Evolutionary conservation across 352 stramenopile species (phyloP).

Genomic region (Phytophthora litchii): DNA sequence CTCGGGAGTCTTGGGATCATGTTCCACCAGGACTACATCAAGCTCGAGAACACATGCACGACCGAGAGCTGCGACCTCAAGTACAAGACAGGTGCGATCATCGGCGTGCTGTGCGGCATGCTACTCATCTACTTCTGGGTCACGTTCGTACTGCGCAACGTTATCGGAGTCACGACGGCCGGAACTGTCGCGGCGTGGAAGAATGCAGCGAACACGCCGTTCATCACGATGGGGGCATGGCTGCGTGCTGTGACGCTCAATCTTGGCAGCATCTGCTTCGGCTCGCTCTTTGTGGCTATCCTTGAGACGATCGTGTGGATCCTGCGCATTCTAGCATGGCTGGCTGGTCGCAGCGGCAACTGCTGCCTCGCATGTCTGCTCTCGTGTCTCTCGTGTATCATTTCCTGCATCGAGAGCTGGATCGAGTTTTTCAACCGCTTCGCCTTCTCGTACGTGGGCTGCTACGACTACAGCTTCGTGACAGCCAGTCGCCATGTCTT

Average conservation of each 20-base stretch:
- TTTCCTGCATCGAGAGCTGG: constrained; percentile 81
- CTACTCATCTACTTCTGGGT: constrained; percentile 95
- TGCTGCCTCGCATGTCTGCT: constrained; percentile 77
- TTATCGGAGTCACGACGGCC: constrained; percentile 89
- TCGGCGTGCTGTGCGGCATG: constrained; percentile 87
- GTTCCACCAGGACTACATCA: constrained; percentile 75
- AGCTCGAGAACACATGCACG: constrained; percentile 56
- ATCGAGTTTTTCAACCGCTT: constrained; percentile 93
- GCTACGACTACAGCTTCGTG: constrained; percentile 88
- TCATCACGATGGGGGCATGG: constrained; percentile 80
- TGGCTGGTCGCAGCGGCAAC: constrained; percentile 68
- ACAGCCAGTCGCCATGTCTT: constrained; percentile 78
- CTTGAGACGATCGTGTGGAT: constrained; percentile 82
- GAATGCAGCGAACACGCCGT: constrained; percentile 69
- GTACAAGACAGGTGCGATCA: constrained; percentile 47
- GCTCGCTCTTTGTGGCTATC: constrained; percentile 91
- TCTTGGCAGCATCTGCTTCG: constrained; percentile 94
- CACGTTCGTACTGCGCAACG: constrained; percentile 85
- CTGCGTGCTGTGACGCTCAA: constrained; percentile 86
- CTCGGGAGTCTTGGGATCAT: constrained; percentile 85
- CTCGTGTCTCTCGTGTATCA: constrained; percentile 72
- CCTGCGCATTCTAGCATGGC: constrained; percentile 67
- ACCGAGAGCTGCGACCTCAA: constrained; percentile 53
- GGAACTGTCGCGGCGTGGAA: constrained; percentile 93
- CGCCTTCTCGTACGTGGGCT: constrained; percentile 88